Percentiles rank a stretch among this genome's conserved stretches.
These are phyloP conservation scores for Lactifluus volemus DNA, from an alignment of 768 basidiomycete species.

Conservation along the genomic window DNA sequence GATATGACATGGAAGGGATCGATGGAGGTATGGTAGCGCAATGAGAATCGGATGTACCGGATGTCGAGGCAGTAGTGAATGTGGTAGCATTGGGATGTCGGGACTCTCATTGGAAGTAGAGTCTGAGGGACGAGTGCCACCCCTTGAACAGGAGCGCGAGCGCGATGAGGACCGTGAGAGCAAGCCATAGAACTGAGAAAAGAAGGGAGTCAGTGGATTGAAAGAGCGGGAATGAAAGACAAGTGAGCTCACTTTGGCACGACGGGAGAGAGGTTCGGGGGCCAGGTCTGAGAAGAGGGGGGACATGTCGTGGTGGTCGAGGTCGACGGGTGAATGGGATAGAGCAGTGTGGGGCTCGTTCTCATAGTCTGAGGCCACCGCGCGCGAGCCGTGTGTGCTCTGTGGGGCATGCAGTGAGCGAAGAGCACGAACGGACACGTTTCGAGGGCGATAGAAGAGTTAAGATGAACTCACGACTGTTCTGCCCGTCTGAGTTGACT, in stretches of 20 bases:
- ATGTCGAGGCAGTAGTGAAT: constrained; percentile 12
- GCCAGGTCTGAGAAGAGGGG: constrained; percentile 9
- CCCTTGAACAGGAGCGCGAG: constrained; percentile 47
- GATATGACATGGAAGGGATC: constrained; percentile 36
- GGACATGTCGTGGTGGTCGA: constrained; percentile 19
- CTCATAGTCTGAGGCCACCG: constrained; percentile 19
- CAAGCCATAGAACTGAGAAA: constrained; percentile 49
- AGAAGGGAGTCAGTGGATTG: not conserved
- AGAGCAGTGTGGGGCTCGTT: constrained; percentile 13
- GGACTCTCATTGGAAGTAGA: constrained; percentile 22
- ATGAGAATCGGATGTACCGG: constrained; percentile 20
- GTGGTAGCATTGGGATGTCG: constrained; percentile 19
- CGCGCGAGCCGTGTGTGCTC: constrained; percentile 22
- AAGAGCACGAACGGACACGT: constrained; percentile 1
- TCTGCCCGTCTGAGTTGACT: constrained; percentile 14
- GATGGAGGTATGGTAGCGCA: constrained; percentile 17
- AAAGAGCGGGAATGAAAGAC: not conserved
- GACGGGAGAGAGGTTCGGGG: constrained; percentile 5
- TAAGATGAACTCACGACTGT: constrained; percentile 14
- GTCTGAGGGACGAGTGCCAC: constrained; percentile 13
- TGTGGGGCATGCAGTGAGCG: constrained; percentile 10
- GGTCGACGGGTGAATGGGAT: constrained; percentile 13
- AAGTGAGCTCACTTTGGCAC: constrained; percentile 14
- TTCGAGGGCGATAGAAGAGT: not conserved
- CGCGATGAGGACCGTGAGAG: constrained; percentile 39